Conservation (phyloP, 257 asterid genomes). For the Solanum paucissectum region DNA sequence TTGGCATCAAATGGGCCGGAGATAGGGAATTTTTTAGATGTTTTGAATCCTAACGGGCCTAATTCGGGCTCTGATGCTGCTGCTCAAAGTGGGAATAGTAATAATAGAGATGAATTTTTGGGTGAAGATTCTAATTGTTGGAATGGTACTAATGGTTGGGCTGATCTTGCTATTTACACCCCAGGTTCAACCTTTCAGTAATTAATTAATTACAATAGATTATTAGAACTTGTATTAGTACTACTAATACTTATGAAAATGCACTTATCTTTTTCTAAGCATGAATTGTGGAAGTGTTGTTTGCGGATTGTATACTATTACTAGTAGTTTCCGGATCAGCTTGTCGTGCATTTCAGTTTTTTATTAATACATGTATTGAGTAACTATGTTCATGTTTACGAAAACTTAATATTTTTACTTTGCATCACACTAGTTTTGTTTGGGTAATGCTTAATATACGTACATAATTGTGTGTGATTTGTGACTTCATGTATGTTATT, state of each 20-base stretch:
- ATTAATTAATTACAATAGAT: not conserved
- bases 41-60: slow-evolving; percentile 9
- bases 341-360: not conserved
- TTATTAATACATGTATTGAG: not conserved
- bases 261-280: not conserved
- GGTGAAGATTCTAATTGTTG: slow-evolving; percentile 26
- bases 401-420: not conserved
- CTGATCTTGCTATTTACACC: slow-evolving; percentile 66
- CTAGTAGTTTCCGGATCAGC: not conserved
- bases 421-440: not conserved
- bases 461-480: not conserved
- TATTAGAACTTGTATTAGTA: not conserved
- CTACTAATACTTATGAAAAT: not conserved
- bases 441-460: not conserved
- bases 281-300: not conserved
- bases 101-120: slow-evolving; percentile 13
- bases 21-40: slow-evolving; percentile 26
- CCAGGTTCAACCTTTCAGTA: slow-evolving; percentile 37
- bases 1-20: slow-evolving; percentile 41
- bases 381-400: not conserved
- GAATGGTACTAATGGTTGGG: slow-evolving; percentile 42
- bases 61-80: not conserved
- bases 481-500: not conserved
- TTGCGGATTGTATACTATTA: not conserved
- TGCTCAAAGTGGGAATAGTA: slow-evolving; percentile 9